Evolutionary conservation across 768 basidiomycete species (phyloP).

Genomic region (Xanthoconium purpureum): DNA sequence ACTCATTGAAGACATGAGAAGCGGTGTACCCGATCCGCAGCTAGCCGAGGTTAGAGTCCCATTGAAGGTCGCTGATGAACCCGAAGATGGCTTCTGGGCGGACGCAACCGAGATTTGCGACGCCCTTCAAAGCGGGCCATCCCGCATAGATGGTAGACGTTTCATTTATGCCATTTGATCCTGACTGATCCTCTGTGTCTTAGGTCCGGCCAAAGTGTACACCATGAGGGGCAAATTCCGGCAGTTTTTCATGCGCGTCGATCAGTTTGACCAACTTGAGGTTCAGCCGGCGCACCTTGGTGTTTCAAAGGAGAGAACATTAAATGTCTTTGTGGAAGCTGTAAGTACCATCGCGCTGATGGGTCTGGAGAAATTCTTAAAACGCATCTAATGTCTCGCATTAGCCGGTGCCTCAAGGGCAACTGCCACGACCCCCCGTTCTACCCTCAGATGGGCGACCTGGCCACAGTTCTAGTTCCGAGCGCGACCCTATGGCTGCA

Average conservation of each 20-base stretch:
- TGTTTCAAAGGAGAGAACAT: constrained; percentile 50
- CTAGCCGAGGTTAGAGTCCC: constrained; percentile 65
- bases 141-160: constrained; percentile 64
- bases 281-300: constrained; percentile 56
- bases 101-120: constrained; percentile 61
- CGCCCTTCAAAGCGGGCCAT: constrained; percentile 57
- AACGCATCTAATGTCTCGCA: constrained; percentile 6
- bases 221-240: constrained; percentile 65
- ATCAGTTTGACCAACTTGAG: constrained; percentile 47
- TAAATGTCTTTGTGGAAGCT: constrained; percentile 58
- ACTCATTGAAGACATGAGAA: constrained; percentile 62
- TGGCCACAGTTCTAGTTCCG: constrained; percentile 18
- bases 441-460: constrained; percentile 7
- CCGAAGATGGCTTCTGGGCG: constrained; percentile 65
- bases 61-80: constrained; percentile 45
- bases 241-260: constrained; percentile 65
- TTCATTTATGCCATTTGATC: neutral
- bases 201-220: constrained; percentile 69
- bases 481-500: constrained; percentile 11
- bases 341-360: constrained; percentile 35
- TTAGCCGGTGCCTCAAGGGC: constrained; percentile 27
- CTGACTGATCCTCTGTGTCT: neutral
- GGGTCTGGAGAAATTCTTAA: neutral
- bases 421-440: constrained; percentile 24
- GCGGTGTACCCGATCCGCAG: constrained; percentile 50